phyloP scores from a whole-genome alignment of 2,329 filamentous ascomycete genomes.

The Sporothrix globosa region DNA sequence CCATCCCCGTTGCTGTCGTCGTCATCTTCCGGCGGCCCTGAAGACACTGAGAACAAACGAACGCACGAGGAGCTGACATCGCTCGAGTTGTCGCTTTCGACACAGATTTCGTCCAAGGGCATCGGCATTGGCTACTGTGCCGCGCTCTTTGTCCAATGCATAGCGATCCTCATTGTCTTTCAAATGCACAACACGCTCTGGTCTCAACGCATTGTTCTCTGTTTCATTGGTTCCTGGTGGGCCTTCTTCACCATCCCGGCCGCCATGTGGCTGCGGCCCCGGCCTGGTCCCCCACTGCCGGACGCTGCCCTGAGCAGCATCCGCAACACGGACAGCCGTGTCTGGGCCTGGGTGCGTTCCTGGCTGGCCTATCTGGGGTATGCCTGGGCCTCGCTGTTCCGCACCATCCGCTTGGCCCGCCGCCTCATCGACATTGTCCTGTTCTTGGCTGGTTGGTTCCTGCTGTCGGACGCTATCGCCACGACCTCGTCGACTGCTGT shows the following conservation, averaged over 20 bases:
- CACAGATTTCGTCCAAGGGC: conserved; percentile 86
- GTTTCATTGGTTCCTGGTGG: conserved; percentile 91
- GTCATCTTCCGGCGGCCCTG: background rate
- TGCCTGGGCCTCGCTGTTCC: conserved; percentile 84
- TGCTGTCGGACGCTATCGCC: conserved; percentile 90
- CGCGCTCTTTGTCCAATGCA: conserved; percentile 79
- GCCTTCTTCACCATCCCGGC: conserved; percentile 86
- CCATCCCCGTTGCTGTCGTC: background rate
- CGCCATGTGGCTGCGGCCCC: conserved; percentile 81
- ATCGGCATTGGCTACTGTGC: conserved; percentile 94
- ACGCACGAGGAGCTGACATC: conserved; percentile 57
- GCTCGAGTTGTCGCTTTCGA: conserved; percentile 77
- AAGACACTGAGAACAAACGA: background rate
- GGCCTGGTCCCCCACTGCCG: conserved; percentile 81
- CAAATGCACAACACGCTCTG: conserved; percentile 76
- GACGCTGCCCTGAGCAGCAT: conserved; percentile 38
- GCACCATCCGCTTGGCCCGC: conserved; percentile 75
- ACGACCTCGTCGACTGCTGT: conserved; percentile 94
- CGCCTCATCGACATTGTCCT: conserved; percentile 72
- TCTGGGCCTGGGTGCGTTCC: conserved; percentile 41
- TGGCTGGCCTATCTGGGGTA: conserved; percentile 76
- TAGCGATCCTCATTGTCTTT: conserved; percentile 77
- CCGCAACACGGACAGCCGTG: conserved; percentile 41
- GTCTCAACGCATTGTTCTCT: conserved; percentile 83
- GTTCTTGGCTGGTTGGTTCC: conserved; percentile 88